phyloP scores from a whole-genome alignment of 805 yeast genomes.

The Kuraishia floccosa region DNA sequence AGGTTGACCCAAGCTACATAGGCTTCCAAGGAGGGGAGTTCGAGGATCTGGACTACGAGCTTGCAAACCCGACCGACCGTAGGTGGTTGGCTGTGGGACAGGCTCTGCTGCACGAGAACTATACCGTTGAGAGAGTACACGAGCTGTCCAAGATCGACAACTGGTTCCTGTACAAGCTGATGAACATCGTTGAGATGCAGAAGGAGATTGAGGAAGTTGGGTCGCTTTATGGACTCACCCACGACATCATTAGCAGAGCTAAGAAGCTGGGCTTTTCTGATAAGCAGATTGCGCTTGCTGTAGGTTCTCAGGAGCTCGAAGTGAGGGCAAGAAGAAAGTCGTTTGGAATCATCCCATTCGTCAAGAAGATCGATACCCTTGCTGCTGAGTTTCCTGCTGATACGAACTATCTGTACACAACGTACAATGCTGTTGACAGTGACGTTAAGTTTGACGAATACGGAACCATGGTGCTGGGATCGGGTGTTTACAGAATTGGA shows the following conservation, averaged over 20 bases:
- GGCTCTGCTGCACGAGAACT: slow-evolving; percentile 85
- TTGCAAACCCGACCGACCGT: slow-evolving; percentile 86
- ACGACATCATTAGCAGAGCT: slow-evolving; percentile 64
- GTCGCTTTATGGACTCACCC: slow-evolving; percentile 45
- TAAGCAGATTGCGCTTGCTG: slow-evolving; percentile 77
- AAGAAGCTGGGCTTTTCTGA: slow-evolving; percentile 95
- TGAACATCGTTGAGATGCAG: slow-evolving; percentile 88
- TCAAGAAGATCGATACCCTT: slow-evolving; percentile 91
- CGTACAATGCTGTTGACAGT: slow-evolving; percentile 82
- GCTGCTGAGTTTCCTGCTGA: slow-evolving; percentile 99
- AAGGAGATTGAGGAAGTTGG: slow-evolving; percentile 61
- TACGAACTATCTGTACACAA: slow-evolving; percentile 91
- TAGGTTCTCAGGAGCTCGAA: slow-evolving; percentile 63
- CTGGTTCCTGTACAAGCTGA: slow-evolving; percentile 90
- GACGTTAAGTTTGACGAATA: slow-evolving; percentile 82
- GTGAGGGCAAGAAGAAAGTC: slow-evolving; percentile 77
- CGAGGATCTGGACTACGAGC: slow-evolving; percentile 66
- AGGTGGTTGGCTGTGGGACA: slow-evolving; percentile 98
- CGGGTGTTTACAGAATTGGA: slow-evolving; percentile 99
- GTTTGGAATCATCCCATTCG: slow-evolving; percentile 80
- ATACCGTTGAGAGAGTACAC: slow-evolving; percentile 86
- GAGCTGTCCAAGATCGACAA: slow-evolving; percentile 87
- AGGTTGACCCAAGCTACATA: slow-evolving; percentile 80
- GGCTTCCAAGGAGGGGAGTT: slow-evolving; percentile 85
- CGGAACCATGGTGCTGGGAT: slow-evolving; percentile 91